Percentiles rank a stretch among this genome's conserved stretches.
Conservation (phyloP, 805 yeast species). For the Hanseniaspora valbyensis region DNA sequence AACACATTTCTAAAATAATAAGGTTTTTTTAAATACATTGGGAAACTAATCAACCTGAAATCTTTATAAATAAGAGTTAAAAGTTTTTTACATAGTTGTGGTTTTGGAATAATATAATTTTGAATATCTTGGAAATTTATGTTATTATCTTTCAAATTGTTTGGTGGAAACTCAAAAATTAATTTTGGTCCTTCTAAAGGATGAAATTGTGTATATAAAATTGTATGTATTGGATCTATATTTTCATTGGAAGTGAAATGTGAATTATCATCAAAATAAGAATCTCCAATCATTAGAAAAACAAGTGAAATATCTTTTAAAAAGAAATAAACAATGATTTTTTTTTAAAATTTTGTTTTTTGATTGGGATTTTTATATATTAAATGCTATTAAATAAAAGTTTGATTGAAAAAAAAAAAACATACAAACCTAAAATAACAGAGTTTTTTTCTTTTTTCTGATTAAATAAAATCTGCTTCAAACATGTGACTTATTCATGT, state of each 20-base stretch:
- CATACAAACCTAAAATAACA: no score
- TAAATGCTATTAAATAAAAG: no score
- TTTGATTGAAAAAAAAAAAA: no score
- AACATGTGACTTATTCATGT: no score
- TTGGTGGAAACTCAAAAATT: conserved; percentile 78
- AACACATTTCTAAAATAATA: conserved; percentile 83
- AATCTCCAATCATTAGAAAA: not conserved
- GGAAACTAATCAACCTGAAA: conserved; percentile 72
- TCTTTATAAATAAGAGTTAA: conserved; percentile 61
- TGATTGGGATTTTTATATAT: no score
- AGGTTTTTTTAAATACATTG: conserved; percentile 66
- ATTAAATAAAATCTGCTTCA: no score
- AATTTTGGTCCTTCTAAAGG: conserved; percentile 94
- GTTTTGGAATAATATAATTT: conserved; percentile 88
- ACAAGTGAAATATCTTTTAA: not conserved
- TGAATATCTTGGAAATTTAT: conserved; percentile 73
- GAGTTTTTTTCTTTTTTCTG: no score
- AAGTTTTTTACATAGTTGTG: conserved; percentile 73
- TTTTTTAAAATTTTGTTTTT: no score
- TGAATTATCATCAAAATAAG: not conserved
- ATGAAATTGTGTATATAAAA: conserved; percentile 85
- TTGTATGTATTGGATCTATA: conserved; percentile 60
- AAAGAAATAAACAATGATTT: no score
- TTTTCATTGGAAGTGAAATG: not conserved
- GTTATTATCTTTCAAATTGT: conserved; percentile 34